Evolutionary conservation across 176 grass and related monocot species (phyloP).

Genomic region (Saccharum officinarum): DNA sequence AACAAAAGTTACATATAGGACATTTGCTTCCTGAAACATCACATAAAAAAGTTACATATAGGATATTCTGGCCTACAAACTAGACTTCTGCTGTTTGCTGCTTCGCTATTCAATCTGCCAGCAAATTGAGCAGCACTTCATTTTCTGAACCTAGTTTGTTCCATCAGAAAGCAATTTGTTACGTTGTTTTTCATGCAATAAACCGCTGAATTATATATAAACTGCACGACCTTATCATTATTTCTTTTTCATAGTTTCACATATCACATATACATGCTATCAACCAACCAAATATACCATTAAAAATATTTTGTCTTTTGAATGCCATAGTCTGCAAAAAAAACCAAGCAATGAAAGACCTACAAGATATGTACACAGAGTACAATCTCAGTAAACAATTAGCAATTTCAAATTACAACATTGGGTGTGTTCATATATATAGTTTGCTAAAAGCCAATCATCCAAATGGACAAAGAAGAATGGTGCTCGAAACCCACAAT

Average conservation of each 20-base stretch:
- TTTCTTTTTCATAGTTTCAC: neutral
- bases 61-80: neutral
- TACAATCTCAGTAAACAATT: neutral
- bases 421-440: neutral
- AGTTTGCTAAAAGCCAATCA: conserved; percentile 17
- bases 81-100: neutral
- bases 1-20: neutral
- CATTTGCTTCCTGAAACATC: conserved; percentile 37
- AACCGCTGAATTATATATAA: neutral
- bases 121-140: neutral
- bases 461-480: neutral
- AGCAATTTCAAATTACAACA: conserved; percentile 8
- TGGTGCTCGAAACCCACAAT: conserved; percentile 8
- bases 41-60: conserved; percentile 4
- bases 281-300: neutral
- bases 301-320: conserved; percentile 1
- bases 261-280: conserved; percentile 3
- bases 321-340: neutral
- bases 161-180: neutral
- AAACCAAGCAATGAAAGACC: neutral
- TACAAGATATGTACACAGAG: neutral
- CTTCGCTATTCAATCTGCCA: neutral
- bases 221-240: neutral
- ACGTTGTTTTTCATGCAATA: neutral
- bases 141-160: conserved; percentile 1